Base-by-base conservation (phyloP, 306 rosid genomes). In the Rosa multiflora region DNA sequence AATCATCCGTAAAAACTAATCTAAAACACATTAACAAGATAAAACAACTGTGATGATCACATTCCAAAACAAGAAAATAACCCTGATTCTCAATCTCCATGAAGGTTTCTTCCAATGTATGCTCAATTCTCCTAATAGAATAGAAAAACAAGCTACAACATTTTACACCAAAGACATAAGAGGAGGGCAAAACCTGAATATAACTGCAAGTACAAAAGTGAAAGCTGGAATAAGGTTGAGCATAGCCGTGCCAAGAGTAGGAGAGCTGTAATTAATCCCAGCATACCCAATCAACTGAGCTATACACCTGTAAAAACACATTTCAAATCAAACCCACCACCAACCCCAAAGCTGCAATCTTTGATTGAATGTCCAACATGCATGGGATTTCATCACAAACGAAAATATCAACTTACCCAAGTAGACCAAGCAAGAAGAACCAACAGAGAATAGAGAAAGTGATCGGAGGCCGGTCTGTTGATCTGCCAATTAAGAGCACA, bases 161-260 rank as follows among this genome's bases (percentile, higher is more conserved):
- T 42, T 66, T 21, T 21, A 10, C 15, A 23, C n/a, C 17, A 12
- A 39, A 70, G 17, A 15, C 62, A 58, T 13, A 10, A 59, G 52
- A 71, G 43, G 26, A 75, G 51, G 76, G 55, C 40, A 23, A 20
- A 29, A 93, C 97, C 97, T 80, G 56, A 89, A 90, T 79, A 71
- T 69, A 70, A 91, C 85, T 2, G 94, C 97, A 39, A 90, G 88
- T 20, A 91, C 11, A 89, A 86, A 91, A 52, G 97, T 88, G 75
- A 90, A 89, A 61, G 88, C 94, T 35, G 98, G 98, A 71, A 88
- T 37, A n/a, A 89, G 92, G 81, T 93, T 93, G 81, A 91, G 94
- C 87, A 93, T 80, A 73, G 93, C 88, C 0, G 98, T 86, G 59
- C 91, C 82, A 62, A 91, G 94, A 67, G 94, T 90, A 9, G 98